Base-by-base conservation (phyloP, 768 basidiomycete genomes). In the Kwoniella dendrophila region DNA sequence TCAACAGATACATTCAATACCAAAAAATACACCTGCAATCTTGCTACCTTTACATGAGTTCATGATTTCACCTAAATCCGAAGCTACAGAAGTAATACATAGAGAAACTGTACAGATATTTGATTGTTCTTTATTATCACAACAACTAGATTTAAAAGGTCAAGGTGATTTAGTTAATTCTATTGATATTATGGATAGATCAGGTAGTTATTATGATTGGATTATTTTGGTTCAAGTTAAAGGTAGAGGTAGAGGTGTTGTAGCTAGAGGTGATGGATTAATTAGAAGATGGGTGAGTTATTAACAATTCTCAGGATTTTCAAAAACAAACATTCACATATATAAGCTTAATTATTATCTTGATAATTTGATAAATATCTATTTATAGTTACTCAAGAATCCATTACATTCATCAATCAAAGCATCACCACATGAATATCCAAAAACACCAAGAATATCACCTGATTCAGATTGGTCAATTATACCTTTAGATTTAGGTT, bases 171-270 rank as follows among this genome's bases (percentile, higher is more conserved):
- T 32, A 26, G 36, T 47, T 29, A 32, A 36, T 14, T 47, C 33
- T 2, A 22, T 12, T 33, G 18, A 11, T 8, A 45, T 4, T 33
- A 34, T 10, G 24, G 52, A 48, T 10, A 65, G 59, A 8, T 44
- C 56, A 1, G 70, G 65, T 2, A 66, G 72, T 26, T 64, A 48
- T 48, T 75, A 71, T 69, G 72, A 78, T 29, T 78, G 77, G 77
- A 59, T 78, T 2, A 54, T 72, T 2, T 57, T 71, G 3, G 62
- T 40, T 47, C 62, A 71, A 33, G 74, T 76, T 2, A 71, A 62
- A 34, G 77, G 75, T 4, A 66, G 69, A 30, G 77, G 77, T 22
- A 75, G 72, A 54, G 73, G 73, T 4, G 72, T 74, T 3, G 70
- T 78, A 2, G 68, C 66, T 22, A 47, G 77, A 29, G 75, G 66